Evolutionary conservation across 2,329 filamentous ascomycete species (phyloP), one percentile per base, ranked within the genome.

Genomic region (Cephalotrichum gorgonifer): DNA sequence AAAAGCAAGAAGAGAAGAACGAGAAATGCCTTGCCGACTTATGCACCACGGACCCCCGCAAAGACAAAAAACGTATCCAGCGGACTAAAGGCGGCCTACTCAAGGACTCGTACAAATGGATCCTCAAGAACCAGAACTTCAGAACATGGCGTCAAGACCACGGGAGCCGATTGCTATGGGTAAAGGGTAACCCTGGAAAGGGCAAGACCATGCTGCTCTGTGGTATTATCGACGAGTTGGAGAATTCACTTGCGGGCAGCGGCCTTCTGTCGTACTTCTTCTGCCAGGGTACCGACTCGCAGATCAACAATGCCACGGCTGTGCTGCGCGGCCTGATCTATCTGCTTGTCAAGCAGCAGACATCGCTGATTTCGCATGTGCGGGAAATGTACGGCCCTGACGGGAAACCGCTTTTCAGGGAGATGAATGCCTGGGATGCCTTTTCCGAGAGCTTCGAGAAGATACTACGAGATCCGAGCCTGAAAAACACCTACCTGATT

Each of bases 131-230:
- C 47, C 4, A 47, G 1, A 51, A 57, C 2, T 66, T 62, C 35
- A 22, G 26, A 2, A 23, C 42, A 51, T 68, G 61, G 62, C 52
- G 26, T 2, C 30, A 56, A 4, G 46, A 57, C 12, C 2, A 28
- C 0, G 28, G 54, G 0, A 53, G 17, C 31, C 50, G 42, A 1
- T 47, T 68, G 15, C 60, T 72, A 2, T 69, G 65, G 68, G 57
- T 69, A n/a, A 64, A 54, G 20, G 65, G 64, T 0, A 61, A 62
- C 41, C 60, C 67, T 0, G 68, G 69, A 2, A 71, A 67, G 31
- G 69, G 68, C 3, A 73, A 72, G 54, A 72, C 67, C 0, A 71
- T 72, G 64, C 53, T 71, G 0, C 45, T 71, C 0, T 64, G 60
- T 12, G 63, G 65, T 2, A 64, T 71, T 28, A 62, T 70, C 38